Base-by-base conservation (phyloP, 2,329 filamentous ascomycete genomes). In the Cytospora piceicola region DNA sequence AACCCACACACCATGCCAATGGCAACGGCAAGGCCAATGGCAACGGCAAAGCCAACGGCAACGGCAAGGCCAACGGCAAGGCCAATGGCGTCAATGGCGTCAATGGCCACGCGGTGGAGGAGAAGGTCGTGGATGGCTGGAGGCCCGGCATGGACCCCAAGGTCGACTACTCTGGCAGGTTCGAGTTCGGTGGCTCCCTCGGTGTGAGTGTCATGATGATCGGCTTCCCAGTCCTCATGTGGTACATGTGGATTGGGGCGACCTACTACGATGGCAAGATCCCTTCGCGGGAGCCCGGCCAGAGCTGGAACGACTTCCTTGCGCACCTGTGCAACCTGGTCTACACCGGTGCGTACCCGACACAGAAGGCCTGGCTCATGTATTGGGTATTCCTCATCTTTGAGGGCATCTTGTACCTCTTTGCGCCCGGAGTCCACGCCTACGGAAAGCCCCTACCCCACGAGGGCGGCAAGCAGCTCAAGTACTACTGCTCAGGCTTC, bases 201-300 rank as follows among this genome's bases (percentile, higher is more conserved):
- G 94, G 95, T 63, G 90, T 94, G 52, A 79, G 85, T 20, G 82
- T 86, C 71, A 93, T 97, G 87, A 98, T 98, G 93, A 84, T 93
- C 69, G 88, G 90, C 55, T 99, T 98, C 79, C 95, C 95, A n/a
- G 69, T 89, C 46, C 85, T 99, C 72, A 98, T 98, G 94, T 97
- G 92, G 85, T 98, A 97, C 81, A 97, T 99, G 94, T 98, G 94
- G 94, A 89, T 96, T 77, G 95, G 95, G 59, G 91, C 94, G 39
- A 94, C 90, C 58, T 97, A 94, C 80, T 99, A 97, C 80, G 82
- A 93, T 75, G 94, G 94, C 71, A 88, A 91, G 69, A 83, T 96
- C 60, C 95, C 95, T 20, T 79, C 81, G 53, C 91, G 88, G 1
- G 79, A 80, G 2, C 76, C 85, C 53, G 90, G 85, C 52, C 85